These are phyloP conservation scores for Rutstroemia sydowiana DNA, from an alignment of 2,329 filamentous ascomycete species.

Conservation along the genomic window DNA sequence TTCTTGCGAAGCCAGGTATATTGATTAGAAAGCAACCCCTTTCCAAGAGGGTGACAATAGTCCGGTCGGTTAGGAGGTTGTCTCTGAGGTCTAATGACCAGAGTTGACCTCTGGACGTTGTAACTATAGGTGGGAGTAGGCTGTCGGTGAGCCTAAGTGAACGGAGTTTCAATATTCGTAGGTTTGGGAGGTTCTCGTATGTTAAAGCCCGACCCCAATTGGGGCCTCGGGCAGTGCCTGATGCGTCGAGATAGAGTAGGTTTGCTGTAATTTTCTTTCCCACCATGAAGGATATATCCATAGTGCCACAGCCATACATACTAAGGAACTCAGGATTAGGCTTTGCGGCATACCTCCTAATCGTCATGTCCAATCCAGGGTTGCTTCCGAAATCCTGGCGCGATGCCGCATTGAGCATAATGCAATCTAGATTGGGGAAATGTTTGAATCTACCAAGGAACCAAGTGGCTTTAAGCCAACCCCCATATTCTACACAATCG, in stretches of 20 bases:
- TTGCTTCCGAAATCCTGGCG: neutral
- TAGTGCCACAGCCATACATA: neutral
- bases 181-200: conserved; percentile 23
- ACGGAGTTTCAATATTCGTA: conserved; percentile 46
- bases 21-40: conserved; percentile 19
- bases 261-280: neutral
- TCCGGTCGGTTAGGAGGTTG: conserved; percentile 44
- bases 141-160: conserved; percentile 40
- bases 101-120: conserved; percentile 33
- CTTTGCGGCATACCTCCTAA: neutral
- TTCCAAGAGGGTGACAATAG: conserved; percentile 31
- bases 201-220: conserved; percentile 29
- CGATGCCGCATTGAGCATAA: neutral
- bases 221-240: conserved; percentile 7
- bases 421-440: conserved; percentile 1
- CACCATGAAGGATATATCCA: neutral
- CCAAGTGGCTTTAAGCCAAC: neutral
- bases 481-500: neutral
- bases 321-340: conserved; percentile 1
- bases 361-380: neutral
- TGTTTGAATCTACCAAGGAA: neutral
- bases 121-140: conserved; percentile 31
- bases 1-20: neutral
- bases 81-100: conserved; percentile 51
- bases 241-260: conserved; percentile 20